phyloP scores from a whole-genome alignment of 306 rosid genomes.

The Pyrus betulifolia region DNA sequence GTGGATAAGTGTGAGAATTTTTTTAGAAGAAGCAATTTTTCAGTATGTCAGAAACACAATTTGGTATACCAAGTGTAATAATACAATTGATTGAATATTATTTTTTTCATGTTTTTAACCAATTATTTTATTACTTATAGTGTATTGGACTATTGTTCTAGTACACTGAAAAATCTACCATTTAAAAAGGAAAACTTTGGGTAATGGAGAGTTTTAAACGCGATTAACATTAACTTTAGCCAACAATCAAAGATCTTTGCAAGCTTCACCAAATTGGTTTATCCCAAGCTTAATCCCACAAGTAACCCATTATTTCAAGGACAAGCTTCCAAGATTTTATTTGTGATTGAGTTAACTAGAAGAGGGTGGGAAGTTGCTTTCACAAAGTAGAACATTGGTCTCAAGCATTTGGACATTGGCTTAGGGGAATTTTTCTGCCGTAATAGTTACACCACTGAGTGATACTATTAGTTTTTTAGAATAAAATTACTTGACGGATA shows the following conservation, averaged over 20 bases:
- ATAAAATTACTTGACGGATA: too few relatives aligned
- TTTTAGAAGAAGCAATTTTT: too few relatives aligned
- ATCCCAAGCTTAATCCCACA: not conserved
- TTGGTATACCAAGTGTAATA: too few relatives aligned
- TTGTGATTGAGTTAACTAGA: constrained; percentile 1
- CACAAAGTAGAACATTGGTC: constrained; percentile 6
- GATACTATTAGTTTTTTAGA: too few relatives aligned
- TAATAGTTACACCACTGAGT: not conserved
- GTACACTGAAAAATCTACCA: too few relatives aligned
- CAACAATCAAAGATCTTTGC: not conserved
- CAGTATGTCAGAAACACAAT: too few relatives aligned
- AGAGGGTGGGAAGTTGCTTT: constrained; percentile 25
- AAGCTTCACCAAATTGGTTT: not conserved
- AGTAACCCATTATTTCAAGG: not conserved
- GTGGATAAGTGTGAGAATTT: too few relatives aligned
- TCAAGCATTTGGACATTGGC: not conserved
- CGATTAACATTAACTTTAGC: not conserved
- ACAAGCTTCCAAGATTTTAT: not conserved
- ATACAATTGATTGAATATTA: too few relatives aligned
- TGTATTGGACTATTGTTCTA: too few relatives aligned
- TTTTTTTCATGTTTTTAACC: too few relatives aligned
- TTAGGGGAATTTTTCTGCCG: not conserved
- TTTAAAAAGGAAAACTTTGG: too few relatives aligned
- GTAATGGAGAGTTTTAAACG: not conserved
- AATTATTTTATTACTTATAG: too few relatives aligned